Conservation (phyloP, 805 yeast genomes). For the Ogataea philodendri region DNA sequence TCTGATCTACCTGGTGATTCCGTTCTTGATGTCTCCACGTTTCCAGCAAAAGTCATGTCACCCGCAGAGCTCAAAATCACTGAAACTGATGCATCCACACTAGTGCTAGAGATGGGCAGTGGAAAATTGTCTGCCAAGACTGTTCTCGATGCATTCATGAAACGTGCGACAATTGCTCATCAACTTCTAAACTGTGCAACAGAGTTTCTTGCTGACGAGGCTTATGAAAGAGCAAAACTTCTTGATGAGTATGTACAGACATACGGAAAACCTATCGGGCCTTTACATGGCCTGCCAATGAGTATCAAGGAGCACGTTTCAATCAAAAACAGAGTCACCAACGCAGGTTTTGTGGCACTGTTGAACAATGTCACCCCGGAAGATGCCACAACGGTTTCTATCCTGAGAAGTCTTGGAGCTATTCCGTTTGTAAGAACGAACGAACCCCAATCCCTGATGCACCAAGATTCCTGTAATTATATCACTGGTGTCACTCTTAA, state of each 20-base stretch:
- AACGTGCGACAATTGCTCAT: constrained; percentile 48
- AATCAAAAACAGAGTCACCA: constrained; percentile 50
- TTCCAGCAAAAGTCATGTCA: constrained; percentile 34
- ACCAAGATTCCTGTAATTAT: constrained; percentile 6
- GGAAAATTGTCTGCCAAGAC: constrained; percentile 42
- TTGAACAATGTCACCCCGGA: constrained; percentile 40
- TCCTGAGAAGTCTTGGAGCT: constrained; percentile 36
- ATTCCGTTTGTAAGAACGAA: constrained; percentile 8
- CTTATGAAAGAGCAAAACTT: constrained; percentile 45
- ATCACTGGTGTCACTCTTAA: constrained; percentile 10
- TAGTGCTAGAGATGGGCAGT: constrained; percentile 36
- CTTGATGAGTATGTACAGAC: constrained; percentile 48
- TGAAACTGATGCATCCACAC: constrained; percentile 35
- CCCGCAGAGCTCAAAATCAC: constrained; percentile 41
- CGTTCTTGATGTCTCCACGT: constrained; percentile 27
- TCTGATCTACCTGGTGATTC: constrained; percentile 14
- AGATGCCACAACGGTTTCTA: constrained; percentile 41
- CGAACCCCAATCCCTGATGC: constrained; percentile 9
- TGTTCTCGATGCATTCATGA: constrained; percentile 46
- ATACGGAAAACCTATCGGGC: constrained; percentile 50
- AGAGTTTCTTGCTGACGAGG: constrained; percentile 47
- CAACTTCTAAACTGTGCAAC: constrained; percentile 49
- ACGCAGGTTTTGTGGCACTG: constrained; percentile 45
- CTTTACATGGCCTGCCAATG: constrained; percentile 63
- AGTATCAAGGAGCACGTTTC: constrained; percentile 58